phyloP scores from a whole-genome alignment of 2,329 filamentous ascomycete species.

The Rosellinia necatrix region DNA sequence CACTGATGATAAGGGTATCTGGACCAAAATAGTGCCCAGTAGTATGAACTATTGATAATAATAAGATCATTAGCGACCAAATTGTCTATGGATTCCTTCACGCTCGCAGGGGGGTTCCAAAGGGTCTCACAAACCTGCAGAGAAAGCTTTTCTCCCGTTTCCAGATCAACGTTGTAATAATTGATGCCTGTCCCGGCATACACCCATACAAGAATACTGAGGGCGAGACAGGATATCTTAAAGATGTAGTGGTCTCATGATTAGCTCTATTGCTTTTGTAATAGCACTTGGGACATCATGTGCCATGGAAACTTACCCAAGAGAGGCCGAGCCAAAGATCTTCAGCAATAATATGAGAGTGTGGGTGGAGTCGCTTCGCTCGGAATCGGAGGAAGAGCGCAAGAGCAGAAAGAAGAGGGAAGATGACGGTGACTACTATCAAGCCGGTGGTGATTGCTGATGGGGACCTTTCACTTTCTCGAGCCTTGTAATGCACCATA shows the following conservation, averaged over 20 bases:
- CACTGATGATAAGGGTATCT: conserved; percentile 11
- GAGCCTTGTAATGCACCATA: too few species aligned
- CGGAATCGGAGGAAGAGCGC: not conserved
- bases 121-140: not conserved
- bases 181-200: not conserved
- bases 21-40: too few species aligned
- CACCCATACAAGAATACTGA: not conserved
- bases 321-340: not conserved
- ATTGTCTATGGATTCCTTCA: too few species aligned
- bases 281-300: not conserved
- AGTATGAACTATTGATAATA: too few species aligned
- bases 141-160: not conserved
- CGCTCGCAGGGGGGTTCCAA: not conserved
- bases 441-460: not conserved
- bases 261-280: not conserved
- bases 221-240: not conserved
- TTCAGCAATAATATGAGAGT: not conserved
- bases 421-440: not conserved
- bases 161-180: not conserved
- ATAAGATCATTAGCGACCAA: too few species aligned
- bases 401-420: not conserved
- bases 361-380: not conserved
- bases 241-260: not conserved
- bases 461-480: too few species aligned
- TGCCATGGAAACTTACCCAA: not conserved